Evolutionary conservation across 23 red algal genomes (phyloP).

Genomic region (Gracilaria caudata): DNA sequence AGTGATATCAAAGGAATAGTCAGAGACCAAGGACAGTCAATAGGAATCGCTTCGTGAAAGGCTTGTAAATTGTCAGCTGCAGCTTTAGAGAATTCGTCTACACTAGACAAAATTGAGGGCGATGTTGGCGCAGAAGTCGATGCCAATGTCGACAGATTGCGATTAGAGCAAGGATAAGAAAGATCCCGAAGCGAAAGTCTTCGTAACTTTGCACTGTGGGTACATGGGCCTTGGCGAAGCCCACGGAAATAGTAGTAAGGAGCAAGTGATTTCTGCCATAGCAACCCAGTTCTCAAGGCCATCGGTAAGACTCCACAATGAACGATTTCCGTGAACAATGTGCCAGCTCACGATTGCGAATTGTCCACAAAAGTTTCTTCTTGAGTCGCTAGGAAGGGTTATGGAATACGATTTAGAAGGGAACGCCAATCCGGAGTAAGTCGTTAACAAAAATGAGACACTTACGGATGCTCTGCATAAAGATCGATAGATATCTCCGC

Average conservation of each 20-base stretch:
- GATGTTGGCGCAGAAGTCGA: not conserved
- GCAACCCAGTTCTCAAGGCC: not conserved
- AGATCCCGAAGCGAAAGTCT: not conserved
- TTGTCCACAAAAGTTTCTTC: no score
- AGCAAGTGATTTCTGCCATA: not conserved
- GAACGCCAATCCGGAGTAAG: no score
- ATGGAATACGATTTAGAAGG: no score
- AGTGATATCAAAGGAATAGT: conserved; percentile 41
- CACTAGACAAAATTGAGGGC: not conserved
- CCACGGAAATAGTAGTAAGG: not conserved
- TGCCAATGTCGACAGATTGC: conserved; percentile 2
- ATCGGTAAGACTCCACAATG: no score
- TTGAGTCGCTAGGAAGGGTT: no score
- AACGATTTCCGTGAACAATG: no score
- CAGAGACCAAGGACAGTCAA: conserved; percentile 36
- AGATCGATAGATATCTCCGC: no score
- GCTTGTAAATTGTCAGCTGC: conserved; percentile 45
- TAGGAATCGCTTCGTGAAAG: conserved; percentile 34
- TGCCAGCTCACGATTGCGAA: no score
- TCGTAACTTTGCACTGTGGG: not conserved
- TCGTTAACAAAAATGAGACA: no score
- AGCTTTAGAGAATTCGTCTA: conserved; percentile 2
- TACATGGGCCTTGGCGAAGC: not conserved
- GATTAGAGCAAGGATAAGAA: not conserved
- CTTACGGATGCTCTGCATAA: no score